These are phyloP conservation scores for Claviceps spartinae DNA, from an alignment of 2,329 filamentous ascomycete species.

Conservation along the genomic window DNA sequence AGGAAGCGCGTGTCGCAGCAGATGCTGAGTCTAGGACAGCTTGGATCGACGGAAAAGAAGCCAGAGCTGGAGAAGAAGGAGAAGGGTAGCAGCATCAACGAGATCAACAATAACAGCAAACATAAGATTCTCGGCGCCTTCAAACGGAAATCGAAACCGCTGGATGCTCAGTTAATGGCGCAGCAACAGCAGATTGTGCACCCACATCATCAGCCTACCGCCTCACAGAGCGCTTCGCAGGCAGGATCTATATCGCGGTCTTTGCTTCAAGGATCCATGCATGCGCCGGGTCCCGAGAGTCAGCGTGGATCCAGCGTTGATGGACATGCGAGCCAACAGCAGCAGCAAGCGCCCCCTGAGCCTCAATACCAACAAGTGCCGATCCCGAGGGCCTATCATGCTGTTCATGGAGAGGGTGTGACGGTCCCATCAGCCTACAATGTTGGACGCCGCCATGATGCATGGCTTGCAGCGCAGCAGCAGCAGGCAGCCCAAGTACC, in stretches of 20 bases:
- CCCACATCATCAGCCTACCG: not conserved
- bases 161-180: not conserved
- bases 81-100: constrained; percentile 9
- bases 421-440: constrained; percentile 17
- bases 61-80: constrained; percentile 12
- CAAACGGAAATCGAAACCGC: constrained; percentile 19
- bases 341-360: constrained; percentile 10
- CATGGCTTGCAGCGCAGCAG: constrained; percentile 1
- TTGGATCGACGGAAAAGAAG: constrained; percentile 2
- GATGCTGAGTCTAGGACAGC: constrained; percentile 7
- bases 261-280: not conserved
- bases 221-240: not conserved
- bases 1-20: constrained; percentile 21
- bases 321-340: not conserved
- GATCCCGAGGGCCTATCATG: constrained; percentile 22
- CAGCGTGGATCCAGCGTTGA: not conserved
- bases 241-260: not conserved
- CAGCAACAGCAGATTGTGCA: not conserved
- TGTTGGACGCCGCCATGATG: constrained; percentile 5
- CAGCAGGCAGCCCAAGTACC: not conserved
- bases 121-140: constrained; percentile 19
- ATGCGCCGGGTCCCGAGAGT: not conserved
- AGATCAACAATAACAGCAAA: constrained; percentile 2
- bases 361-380: constrained; percentile 24
- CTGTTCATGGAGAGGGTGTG: constrained; percentile 24